These are phyloP conservation scores for Fusarium sp. DNA, from an alignment of 2,329 filamentous ascomycete genomes.

Conservation along the genomic window DNA sequence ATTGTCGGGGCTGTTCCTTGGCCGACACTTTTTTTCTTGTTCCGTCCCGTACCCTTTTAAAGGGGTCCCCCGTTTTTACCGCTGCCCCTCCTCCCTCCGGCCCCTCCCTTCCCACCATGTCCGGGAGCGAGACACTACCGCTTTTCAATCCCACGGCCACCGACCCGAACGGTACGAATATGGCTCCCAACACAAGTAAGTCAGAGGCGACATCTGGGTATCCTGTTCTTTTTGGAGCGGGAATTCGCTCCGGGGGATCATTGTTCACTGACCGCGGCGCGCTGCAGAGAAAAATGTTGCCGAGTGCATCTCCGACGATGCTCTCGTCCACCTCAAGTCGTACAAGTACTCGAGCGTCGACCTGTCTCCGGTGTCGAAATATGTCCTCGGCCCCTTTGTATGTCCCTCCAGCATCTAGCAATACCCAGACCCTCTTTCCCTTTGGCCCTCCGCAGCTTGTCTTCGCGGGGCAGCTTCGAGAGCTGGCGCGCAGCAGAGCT, in stretches of 20 bases:
- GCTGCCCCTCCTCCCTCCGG: constrained; percentile 44
- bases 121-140: constrained; percentile 53
- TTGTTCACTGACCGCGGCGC: constrained; percentile 12
- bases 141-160: constrained; percentile 50
- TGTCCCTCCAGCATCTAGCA: constrained; percentile 52
- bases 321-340: constrained; percentile 89
- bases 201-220: neutral
- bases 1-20: constrained; percentile 23
- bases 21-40: constrained; percentile 28
- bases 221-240: neutral
- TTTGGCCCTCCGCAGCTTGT: constrained; percentile 22
- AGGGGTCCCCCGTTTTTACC: constrained; percentile 40
- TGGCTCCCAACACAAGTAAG: constrained; percentile 56
- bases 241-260: neutral
- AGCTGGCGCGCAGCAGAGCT: constrained; percentile 5
- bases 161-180: constrained; percentile 49
- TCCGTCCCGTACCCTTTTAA: constrained; percentile 34
- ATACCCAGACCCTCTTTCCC: constrained; percentile 11
- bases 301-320: constrained; percentile 89
- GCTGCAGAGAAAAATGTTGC: constrained; percentile 67
- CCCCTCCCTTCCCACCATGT: constrained; percentile 49
- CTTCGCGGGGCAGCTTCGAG: neutral
- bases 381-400: constrained; percentile 97
- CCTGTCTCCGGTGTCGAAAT: constrained; percentile 93
- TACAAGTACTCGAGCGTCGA: constrained; percentile 99